Conservation (phyloP, 208 protist species). For the Naegleria lovaniensis region DNA sequence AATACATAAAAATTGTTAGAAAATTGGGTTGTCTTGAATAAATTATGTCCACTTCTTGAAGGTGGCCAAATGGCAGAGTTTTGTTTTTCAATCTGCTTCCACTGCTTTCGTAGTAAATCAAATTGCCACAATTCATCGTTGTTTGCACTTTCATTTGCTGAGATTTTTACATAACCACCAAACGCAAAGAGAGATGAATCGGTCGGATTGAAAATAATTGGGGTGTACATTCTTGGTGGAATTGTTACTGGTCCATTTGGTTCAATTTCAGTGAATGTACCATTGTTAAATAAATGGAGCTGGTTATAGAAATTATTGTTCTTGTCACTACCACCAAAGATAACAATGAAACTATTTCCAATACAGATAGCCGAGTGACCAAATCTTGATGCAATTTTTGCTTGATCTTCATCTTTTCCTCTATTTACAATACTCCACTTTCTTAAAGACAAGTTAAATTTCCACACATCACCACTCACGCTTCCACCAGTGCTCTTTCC, state of each 20-base stretch:
- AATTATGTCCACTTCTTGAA: background rate
- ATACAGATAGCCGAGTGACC: background rate
- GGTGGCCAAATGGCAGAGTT: background rate
- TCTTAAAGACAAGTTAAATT: background rate
- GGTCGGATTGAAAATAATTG: background rate
- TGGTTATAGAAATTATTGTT: background rate
- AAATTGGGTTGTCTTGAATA: background rate
- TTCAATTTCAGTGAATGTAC: background rate
- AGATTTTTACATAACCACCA: background rate
- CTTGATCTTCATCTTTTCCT: background rate
- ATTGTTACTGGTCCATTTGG: background rate
- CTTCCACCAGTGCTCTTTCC: background rate
- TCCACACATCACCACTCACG: background rate
- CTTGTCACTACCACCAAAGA: background rate
- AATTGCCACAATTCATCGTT: background rate
- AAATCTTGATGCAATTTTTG: background rate
- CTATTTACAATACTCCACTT: background rate
- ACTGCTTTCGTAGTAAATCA: background rate
- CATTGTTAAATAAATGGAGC: background rate
- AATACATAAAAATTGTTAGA: background rate
- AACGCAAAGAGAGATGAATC: background rate
- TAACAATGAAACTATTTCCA: background rate
- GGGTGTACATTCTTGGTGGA: background rate
- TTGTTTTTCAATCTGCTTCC: background rate
- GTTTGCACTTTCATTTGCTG: background rate